These are phyloP conservation scores for Metschnikowia cerradonensis DNA, from an alignment of 805 yeast species.

Conservation along the genomic window DNA sequence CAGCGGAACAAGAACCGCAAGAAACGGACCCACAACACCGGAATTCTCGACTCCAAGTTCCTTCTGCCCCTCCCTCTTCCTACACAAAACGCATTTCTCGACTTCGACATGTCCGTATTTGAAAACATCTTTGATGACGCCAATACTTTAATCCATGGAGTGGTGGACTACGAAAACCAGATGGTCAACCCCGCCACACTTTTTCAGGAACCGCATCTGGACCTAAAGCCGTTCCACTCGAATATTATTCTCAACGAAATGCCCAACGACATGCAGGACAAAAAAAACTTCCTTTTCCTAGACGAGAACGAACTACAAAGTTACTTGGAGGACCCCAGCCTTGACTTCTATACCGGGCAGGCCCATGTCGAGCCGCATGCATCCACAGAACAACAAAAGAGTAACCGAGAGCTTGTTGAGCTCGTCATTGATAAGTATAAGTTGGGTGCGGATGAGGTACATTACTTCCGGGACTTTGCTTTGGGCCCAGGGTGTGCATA, in stretches of 20 bases:
- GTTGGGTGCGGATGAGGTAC: constrained; percentile 12
- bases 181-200: constrained; percentile 4
- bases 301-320: constrained; percentile 15
- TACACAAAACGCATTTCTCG: not conserved
- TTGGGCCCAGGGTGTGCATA: constrained; percentile 10
- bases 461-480: constrained; percentile 12
- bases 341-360: not conserved
- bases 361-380: not conserved
- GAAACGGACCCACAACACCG: not conserved
- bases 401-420: constrained; percentile 12
- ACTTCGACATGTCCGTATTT: constrained; percentile 14
- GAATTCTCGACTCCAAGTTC: too few relatives aligned
- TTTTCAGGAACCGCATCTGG: constrained; percentile 6
- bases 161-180: constrained; percentile 17
- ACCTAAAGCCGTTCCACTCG: constrained; percentile 17
- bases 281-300: constrained; percentile 13
- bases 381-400: not conserved
- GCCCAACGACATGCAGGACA: constrained; percentile 1
- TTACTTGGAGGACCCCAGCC: constrained; percentile 12
- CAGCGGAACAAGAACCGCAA: constrained; percentile 10
- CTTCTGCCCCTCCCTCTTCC: not conserved
- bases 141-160: constrained; percentile 15
- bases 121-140: constrained; percentile 20
- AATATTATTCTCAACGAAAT: constrained; percentile 16
- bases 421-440: constrained; percentile 13